Evolutionary conservation across 2,329 filamentous ascomycete species (phyloP).

Genomic region (Aspergillus ochraceus): DNA sequence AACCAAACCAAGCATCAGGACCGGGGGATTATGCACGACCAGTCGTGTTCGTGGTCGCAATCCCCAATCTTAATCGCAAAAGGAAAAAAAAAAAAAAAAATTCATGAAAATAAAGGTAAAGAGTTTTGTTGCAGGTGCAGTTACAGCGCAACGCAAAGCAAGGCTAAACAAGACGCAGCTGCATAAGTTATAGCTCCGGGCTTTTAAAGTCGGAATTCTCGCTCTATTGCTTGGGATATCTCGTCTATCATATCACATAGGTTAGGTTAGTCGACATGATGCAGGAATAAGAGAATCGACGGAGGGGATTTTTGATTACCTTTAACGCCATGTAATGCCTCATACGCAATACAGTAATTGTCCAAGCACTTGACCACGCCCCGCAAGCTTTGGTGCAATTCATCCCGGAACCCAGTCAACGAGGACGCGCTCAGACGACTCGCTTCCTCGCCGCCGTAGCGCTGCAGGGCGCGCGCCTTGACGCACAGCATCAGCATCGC

Average conservation of each 20-base stretch:
- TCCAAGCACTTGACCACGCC: conserved; percentile 17
- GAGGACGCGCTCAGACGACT: neutral
- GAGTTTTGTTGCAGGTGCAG: no score
- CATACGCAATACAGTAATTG: conserved; percentile 25
- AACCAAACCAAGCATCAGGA: no score
- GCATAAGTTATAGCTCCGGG: no score
- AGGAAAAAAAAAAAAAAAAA: no score
- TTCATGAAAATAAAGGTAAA: no score
- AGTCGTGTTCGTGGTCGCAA: no score
- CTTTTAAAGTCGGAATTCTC: neutral
- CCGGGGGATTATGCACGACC: no score
- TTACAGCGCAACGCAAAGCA: no score
- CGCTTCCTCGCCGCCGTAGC: neutral
- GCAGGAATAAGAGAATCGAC: neutral
- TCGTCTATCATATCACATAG: neutral
- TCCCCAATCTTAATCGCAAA: no score
- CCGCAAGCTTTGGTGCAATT: conserved; percentile 21
- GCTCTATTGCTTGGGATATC: conserved; percentile 4
- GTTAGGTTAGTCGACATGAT: neutral
- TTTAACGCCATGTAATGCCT: conserved; percentile 23
- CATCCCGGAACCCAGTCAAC: conserved; percentile 16
- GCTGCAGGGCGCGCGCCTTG: conserved; percentile 13
- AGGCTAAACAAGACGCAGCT: no score
- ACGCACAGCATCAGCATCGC: conserved; percentile 29
- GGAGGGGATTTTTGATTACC: conserved; percentile 6